Evolutionary conservation across 345 rosid species (phyloP).

Genomic region (Corymbia maculata): DNA sequence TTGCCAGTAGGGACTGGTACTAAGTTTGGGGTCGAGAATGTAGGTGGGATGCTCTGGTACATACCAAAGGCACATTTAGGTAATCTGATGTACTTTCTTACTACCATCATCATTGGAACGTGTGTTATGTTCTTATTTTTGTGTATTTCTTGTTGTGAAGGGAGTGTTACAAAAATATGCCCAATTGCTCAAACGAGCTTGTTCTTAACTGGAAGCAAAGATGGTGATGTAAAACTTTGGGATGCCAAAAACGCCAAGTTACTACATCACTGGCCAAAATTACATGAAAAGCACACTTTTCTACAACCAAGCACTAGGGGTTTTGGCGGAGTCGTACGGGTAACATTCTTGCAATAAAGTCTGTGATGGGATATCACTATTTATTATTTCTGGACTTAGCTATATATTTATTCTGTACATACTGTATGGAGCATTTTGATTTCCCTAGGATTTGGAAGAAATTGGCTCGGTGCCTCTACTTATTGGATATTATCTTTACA

Average conservation of each 20-base stretch:
- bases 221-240: conserved; percentile 98
- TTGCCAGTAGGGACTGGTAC: conserved; percentile 11
- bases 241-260: conserved; percentile 78
- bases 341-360: conserved; percentile 6
- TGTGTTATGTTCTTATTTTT: background rate
- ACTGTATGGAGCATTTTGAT: background rate
- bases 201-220: conserved; percentile 94
- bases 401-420: background rate
- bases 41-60: conserved; percentile 90
- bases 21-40: conserved; percentile 45
- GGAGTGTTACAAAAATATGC: conserved; percentile 79
- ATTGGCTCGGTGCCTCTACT: background rate
- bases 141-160: conserved; percentile 18
- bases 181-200: conserved; percentile 74
- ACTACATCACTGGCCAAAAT: conserved; percentile 78
- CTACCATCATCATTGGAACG: background rate
- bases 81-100: background rate
- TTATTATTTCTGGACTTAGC: background rate
- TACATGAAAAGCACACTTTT: conserved; percentile 85
- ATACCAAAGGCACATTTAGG: conserved; percentile 96
- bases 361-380: background rate
- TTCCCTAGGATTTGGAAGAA: background rate
- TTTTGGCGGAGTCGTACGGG: conserved; percentile 84
- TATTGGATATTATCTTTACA: background rate
- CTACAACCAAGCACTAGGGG: conserved; percentile 78